Percentiles rank a stretch among this genome's conserved stretches.
Conservation (phyloP, 2,329 filamentous ascomycete species). For the Colletotrichum zoysiae region DNA sequence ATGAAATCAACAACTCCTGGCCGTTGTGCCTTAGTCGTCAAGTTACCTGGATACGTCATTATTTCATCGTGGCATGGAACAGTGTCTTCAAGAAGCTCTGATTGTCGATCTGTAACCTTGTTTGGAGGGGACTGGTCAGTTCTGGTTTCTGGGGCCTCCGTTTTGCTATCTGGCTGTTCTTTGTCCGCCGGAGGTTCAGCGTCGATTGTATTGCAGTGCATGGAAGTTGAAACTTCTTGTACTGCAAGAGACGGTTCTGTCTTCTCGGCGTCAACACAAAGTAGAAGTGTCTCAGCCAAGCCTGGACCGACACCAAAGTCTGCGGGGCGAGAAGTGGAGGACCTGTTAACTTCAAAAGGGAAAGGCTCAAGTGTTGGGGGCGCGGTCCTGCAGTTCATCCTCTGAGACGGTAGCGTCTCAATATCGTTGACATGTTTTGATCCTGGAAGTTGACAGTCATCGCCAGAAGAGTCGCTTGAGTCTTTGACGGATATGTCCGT, state of each 20-base stretch:
- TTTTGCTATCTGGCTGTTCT: not conserved
- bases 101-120: not conserved
- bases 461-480: slow-evolving; percentile 37
- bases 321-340: not conserved
- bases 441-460: slow-evolving; percentile 7
- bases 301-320: not conserved
- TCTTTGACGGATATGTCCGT: slow-evolving; percentile 41
- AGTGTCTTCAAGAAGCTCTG: not conserved
- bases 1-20: not conserved
- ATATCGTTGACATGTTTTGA: not conserved
- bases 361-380: slow-evolving; percentile 15
- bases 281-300: not conserved
- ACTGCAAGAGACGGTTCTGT: too few relatives aligned
- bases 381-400: not conserved
- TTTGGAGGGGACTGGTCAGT: not conserved
- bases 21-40: not conserved
- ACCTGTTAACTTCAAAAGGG: slow-evolving; percentile 17
- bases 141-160: not conserved
- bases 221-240: not conserved
- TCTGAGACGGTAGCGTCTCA: slow-evolving; percentile 14
- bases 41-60: not conserved
- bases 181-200: not conserved
- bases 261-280: not conserved
- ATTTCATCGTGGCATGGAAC: not conserved
- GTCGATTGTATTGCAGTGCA: not conserved